phyloP scores from a whole-genome alignment of 768 basidiomycete genomes.

The Lentinula detonsa region DNA sequence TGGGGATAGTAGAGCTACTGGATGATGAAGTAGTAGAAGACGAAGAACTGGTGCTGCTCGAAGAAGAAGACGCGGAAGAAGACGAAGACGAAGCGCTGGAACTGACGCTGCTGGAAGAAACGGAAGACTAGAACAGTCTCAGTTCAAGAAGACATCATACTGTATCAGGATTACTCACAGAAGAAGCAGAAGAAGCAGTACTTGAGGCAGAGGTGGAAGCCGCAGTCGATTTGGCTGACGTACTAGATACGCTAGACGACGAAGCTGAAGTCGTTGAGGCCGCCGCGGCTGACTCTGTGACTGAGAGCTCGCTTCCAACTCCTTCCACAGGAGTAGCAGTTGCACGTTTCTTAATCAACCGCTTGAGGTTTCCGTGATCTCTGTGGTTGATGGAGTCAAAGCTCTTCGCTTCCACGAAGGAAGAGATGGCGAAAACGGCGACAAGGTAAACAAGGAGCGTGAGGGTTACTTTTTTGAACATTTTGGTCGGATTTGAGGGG shows the following conservation, averaged over 20 bases:
- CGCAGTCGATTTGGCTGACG: conserved; percentile 5
- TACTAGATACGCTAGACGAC: background rate
- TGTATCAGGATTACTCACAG: background rate
- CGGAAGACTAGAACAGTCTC: background rate
- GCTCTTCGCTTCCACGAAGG: conserved; percentile 28
- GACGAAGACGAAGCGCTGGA: background rate
- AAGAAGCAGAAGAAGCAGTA: background rate
- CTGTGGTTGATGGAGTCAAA: conserved; percentile 25
- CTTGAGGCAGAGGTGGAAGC: background rate
- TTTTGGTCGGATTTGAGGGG: conserved; percentile 5
- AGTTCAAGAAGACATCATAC: background rate
- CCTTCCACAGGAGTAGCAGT: conserved; percentile 10
- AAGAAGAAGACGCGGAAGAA: background rate
- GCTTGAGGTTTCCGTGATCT: conserved; percentile 34
- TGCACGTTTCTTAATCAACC: conserved; percentile 42
- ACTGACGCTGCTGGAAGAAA: background rate
- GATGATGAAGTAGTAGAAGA: background rate
- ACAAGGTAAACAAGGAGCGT: conserved; percentile 39
- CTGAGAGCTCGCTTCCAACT: conserved; percentile 10
- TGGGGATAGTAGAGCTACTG: background rate
- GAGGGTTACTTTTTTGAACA: conserved; percentile 28
- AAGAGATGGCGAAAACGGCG: conserved; percentile 30
- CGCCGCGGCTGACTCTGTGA: background rate
- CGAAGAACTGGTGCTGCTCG: background rate
- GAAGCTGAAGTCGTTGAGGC: conserved; percentile 5